phyloP scores from a whole-genome alignment of 345 rosid species.

The Dovyalis caffra region DNA sequence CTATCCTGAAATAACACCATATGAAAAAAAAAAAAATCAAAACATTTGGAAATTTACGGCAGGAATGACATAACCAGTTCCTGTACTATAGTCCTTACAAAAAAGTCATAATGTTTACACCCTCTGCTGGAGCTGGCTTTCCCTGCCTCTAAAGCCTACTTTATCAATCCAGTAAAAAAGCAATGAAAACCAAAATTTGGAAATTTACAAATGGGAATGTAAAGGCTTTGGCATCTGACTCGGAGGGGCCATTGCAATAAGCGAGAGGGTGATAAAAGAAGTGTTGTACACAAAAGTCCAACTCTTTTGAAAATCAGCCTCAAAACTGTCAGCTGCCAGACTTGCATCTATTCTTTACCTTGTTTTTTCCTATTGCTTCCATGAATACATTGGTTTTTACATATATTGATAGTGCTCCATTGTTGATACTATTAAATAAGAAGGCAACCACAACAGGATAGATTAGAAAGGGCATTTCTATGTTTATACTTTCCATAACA shows the following conservation, averaged over 20 bases:
- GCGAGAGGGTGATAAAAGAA: slow-evolving; percentile 36
- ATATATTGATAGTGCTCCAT: not conserved
- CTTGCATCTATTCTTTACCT: slow-evolving; percentile 18
- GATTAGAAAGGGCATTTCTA: slow-evolving; percentile 19
- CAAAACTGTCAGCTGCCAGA: slow-evolving; percentile 30
- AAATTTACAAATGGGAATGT: not conserved
- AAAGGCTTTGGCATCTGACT: slow-evolving; percentile 66
- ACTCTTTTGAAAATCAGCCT: slow-evolving; percentile 2
- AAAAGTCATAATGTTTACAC: slow-evolving; percentile 81
- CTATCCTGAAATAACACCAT: slow-evolving; percentile 84
- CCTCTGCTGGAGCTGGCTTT: slow-evolving; percentile 95
- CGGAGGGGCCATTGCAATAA: slow-evolving; percentile 92
- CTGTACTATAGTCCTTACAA: slow-evolving; percentile 90
- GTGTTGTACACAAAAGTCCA: slow-evolving; percentile 2
- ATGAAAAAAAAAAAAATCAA: slow-evolving; percentile 92
- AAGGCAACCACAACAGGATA: not conserved
- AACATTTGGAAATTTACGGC: no score
- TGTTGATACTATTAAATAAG: not conserved
- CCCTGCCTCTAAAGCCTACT: slow-evolving; percentile 90
- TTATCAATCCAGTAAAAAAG: slow-evolving; percentile 52
- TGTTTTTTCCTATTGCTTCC: not conserved
- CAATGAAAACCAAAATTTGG: not conserved
- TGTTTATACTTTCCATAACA: slow-evolving; percentile 20
- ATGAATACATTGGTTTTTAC: not conserved
- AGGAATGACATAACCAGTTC: slow-evolving; percentile 52